phyloP scores from a whole-genome alignment of 2,329 filamentous ascomycete genomes.

The Cladophialophora yegresii region DNA sequence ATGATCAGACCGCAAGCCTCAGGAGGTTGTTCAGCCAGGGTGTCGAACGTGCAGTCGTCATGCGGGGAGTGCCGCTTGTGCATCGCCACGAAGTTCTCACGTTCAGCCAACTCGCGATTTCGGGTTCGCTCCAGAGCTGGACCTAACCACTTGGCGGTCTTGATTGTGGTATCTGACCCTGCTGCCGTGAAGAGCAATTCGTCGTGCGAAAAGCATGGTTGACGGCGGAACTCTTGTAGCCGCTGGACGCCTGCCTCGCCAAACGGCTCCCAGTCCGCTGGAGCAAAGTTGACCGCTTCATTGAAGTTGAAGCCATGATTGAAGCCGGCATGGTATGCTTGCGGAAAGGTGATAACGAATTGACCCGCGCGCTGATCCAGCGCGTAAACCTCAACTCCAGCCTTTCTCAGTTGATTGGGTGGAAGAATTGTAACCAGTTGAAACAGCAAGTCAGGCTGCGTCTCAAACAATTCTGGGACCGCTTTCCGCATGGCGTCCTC shows the following conservation, averaged over 20 bases:
- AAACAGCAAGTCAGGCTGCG: slow-evolving; percentile 92
- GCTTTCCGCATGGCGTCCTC: slow-evolving; percentile 93
- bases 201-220: slow-evolving; percentile 96
- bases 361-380: slow-evolving; percentile 95
- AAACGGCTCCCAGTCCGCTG: slow-evolving; percentile 90
- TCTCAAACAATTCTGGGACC: slow-evolving; percentile 94
- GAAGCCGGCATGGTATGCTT: slow-evolving; percentile 96
- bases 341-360: slow-evolving; percentile 93
- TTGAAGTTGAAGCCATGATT: slow-evolving; percentile 99
- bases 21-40: slow-evolving; percentile 34
- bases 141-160: slow-evolving; percentile 91
- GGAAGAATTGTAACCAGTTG: slow-evolving; percentile 95
- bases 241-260: slow-evolving; percentile 83
- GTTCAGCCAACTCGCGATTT: slow-evolving; percentile 68
- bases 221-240: slow-evolving; percentile 81
- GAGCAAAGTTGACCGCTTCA: slow-evolving; percentile 97
- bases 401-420: slow-evolving; percentile 88
- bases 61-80: slow-evolving; percentile 61
- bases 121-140: slow-evolving; percentile 80
- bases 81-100: slow-evolving; percentile 67
- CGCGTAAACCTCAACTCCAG: slow-evolving; percentile 88
- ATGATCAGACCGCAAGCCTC: slow-evolving; percentile 63
- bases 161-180: slow-evolving; percentile 75
- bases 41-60: slow-evolving; percentile 54
- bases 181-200: slow-evolving; percentile 91